Base-by-base conservation (phyloP, 1,139 yeast species). In the Kazachstania sp. region DNA sequence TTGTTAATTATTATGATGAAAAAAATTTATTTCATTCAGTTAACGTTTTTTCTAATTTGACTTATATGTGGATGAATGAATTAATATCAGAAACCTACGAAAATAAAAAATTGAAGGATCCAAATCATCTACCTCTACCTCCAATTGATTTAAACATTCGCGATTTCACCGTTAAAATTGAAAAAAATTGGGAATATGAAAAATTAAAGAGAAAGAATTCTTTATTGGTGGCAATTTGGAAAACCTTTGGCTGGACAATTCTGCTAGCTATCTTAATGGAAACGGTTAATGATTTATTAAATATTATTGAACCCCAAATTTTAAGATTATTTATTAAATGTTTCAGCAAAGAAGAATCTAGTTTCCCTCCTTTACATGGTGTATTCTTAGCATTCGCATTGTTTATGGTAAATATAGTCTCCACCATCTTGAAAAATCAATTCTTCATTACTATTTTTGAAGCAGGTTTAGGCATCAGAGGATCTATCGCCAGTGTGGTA, bases 11-110 rank as follows among this genome's bases (percentile, higher is more conserved):
- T 52, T 76, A 61, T 48, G 37, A 59, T 3, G 60, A 60, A n/a
- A 53, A 63, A 13, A 53, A 53, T 7, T 59, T 71, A 6, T 55
- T 63, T n/a, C 63, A 65, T 1, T 76, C 79, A 35, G 65, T 61
- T 8, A 75, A 79, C 54, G 54, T 78, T n/a, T 56, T 78, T 19
- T 75, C 81, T 4, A 64, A 66, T 40, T 56, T 78, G 29, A 77
- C 84, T 0, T 80, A 78, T 54, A 68, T 75, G 8, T 80, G 85
- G 85, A 77, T 81, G 82, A 80, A 79, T 55, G 68, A 67, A 1
- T 58, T 81, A 49, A 73, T 81, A 35, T 57, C 61, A 26, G 73
- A 73, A 46, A 77, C 83, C 0, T 75, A 77, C 49, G 59, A 62
- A 12, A 71, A 72, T 39, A 72, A 63, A 11, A 61, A 73, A 50